Evolutionary conservation across 2,329 filamentous ascomycete species (phyloP).

Genomic region (Xylaria arbuscula): DNA sequence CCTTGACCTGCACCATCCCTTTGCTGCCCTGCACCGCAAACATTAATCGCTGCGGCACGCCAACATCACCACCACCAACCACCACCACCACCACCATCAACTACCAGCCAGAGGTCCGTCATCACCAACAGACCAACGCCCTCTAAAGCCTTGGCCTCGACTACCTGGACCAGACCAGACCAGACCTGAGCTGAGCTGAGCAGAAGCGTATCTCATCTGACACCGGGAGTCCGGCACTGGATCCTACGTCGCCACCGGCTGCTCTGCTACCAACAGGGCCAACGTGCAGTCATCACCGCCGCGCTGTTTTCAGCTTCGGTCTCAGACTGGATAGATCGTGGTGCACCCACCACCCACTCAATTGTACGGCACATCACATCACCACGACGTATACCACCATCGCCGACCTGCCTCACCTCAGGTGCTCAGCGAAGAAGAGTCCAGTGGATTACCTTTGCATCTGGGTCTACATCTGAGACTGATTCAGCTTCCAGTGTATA

Average conservation of each 20-base stretch:
- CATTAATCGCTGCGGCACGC: slow-evolving; percentile 36
- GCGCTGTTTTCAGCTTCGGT: slow-evolving; percentile 13
- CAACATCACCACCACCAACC: slow-evolving; percentile 36
- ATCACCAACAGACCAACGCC: slow-evolving; percentile 3
- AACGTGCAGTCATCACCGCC: slow-evolving; percentile 29
- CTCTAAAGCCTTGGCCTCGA: background rate
- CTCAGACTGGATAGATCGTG: slow-evolving; percentile 19
- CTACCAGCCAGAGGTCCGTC: background rate
- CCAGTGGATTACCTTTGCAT: slow-evolving; percentile 44
- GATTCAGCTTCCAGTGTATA: slow-evolving; percentile 38
- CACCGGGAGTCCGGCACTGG: slow-evolving; percentile 12
- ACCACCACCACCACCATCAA: slow-evolving; percentile 31
- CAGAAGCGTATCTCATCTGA: background rate
- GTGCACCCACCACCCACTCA: slow-evolving; percentile 25
- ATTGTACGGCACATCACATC: slow-evolving; percentile 31
- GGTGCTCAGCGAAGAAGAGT: slow-evolving; percentile 35
- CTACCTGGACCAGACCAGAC: background rate
- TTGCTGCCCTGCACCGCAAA: slow-evolving; percentile 34
- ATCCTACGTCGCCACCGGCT: slow-evolving; percentile 26
- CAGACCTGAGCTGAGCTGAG: background rate
- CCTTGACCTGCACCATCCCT: slow-evolving; percentile 31
- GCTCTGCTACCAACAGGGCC: slow-evolving; percentile 9
- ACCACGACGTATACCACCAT: slow-evolving; percentile 32
- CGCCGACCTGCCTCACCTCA: slow-evolving; percentile 33
- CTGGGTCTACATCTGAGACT: slow-evolving; percentile 42